Conservation (phyloP, 106 monocot species). For the Hemerocallis citrina region DNA sequence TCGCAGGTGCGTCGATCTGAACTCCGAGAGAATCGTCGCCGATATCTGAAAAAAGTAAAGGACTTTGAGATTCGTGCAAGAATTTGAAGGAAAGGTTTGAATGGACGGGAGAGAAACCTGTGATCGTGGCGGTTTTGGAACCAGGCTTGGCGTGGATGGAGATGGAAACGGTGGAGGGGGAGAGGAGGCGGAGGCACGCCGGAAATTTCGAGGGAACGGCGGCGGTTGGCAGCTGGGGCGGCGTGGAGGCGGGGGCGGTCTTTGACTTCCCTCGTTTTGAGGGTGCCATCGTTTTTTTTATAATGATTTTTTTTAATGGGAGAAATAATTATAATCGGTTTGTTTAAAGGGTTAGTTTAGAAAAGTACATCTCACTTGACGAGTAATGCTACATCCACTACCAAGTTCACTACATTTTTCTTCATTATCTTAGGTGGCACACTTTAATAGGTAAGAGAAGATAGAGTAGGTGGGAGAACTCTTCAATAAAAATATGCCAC, state of each 20-base stretch:
- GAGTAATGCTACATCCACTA: too few relatives aligned
- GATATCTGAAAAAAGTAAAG: slow-evolving; percentile 34
- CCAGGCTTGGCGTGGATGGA: slow-evolving; percentile 89
- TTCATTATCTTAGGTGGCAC: too few relatives aligned
- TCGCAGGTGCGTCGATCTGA: slow-evolving; percentile 90
- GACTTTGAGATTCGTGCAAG: not conserved
- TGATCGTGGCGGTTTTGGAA: slow-evolving; percentile 82
- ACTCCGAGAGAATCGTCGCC: slow-evolving; percentile 75
- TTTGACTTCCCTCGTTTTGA: slow-evolving; percentile 58
- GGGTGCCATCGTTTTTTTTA: too few relatives aligned
- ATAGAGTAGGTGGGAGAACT: too few relatives aligned
- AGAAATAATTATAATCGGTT: too few relatives aligned
- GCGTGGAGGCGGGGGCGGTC: slow-evolving; percentile 11
- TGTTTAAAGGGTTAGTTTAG: too few relatives aligned
- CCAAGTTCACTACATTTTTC: too few relatives aligned
- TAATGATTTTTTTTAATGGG: too few relatives aligned
- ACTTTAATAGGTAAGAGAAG: too few relatives aligned
- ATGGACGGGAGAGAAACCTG: slow-evolving; percentile 30
- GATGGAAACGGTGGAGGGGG: slow-evolving; percentile 66
- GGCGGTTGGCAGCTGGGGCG: slow-evolving; percentile 4
- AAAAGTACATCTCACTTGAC: too few relatives aligned
- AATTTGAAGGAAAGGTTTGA: not conserved
- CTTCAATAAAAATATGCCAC: too few relatives aligned
- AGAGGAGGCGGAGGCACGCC: slow-evolving; percentile 53
- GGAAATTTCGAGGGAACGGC: slow-evolving; percentile 26